These are phyloP conservation scores for Kitagawia praeruptora DNA, from an alignment of 129 eudicot species.

Conservation along the genomic window DNA sequence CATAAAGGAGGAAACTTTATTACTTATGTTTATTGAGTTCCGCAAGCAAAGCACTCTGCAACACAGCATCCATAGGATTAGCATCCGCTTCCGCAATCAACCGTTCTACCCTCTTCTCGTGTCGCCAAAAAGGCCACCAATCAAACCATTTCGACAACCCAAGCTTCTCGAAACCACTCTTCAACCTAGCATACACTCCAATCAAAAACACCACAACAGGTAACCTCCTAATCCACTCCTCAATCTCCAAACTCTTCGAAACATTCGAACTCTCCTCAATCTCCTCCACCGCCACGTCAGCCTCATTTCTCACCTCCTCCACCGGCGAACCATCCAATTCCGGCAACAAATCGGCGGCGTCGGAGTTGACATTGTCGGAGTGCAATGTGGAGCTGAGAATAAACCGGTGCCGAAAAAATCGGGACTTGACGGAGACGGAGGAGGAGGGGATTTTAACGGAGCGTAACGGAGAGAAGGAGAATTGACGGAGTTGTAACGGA, in stretches of 20 bases:
- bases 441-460: background rate
- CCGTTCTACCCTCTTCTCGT: conserved; percentile 56
- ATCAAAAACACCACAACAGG: conserved; percentile 47
- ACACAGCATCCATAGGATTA: conserved; percentile 60
- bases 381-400: conserved; percentile 31
- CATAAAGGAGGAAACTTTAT: background rate
- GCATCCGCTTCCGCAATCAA: conserved; percentile 72
- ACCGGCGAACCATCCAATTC: conserved; percentile 13
- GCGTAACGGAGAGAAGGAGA: background rate
- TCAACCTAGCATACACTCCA: conserved; percentile 41
- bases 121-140: conserved; percentile 77
- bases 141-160: conserved; percentile 49
- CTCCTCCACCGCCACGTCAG: conserved; percentile 9
- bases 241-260: conserved; percentile 1
- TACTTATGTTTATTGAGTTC: conserved; percentile 88
- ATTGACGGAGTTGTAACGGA: conserved; percentile 5
- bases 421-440: conserved; percentile 11
- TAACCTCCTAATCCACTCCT: conserved; percentile 25
- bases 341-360: background rate
- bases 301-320: conserved; percentile 12
- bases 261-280: background rate
- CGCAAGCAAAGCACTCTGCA: conserved; percentile 64
- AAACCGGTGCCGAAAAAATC: conserved; percentile 25
- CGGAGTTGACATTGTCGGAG: conserved; percentile 34
- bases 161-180: conserved; percentile 35